Evolutionary conservation across 768 basidiomycete genomes (phyloP).

Genomic region (Pholiota conissans): DNA sequence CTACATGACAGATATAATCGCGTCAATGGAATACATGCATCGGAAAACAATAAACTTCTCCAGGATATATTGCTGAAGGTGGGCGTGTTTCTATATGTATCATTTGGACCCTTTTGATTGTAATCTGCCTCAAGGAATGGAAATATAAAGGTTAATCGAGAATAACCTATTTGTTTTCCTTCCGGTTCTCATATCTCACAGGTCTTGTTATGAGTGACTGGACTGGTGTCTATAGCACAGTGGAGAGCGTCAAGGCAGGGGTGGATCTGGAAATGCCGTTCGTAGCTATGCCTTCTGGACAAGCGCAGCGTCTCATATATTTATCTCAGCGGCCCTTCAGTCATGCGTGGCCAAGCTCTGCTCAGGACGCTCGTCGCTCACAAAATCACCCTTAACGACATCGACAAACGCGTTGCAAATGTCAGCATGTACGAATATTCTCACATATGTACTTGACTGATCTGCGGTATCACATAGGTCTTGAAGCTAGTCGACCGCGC

Average conservation of each 20-base stretch:
- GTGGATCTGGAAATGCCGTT: conserved; percentile 67
- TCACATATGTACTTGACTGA: not conserved
- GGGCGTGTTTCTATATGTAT: not conserved
- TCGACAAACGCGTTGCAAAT: conserved; percentile 40
- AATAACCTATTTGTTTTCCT: no score
- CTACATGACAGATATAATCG: conserved; percentile 49
- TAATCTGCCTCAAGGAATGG: conserved; percentile 53
- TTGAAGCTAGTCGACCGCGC: conserved; percentile 48
- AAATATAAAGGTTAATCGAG: no score
- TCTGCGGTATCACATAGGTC: conserved; percentile 32
- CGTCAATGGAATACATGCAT: conserved; percentile 58
- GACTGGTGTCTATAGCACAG: conserved; percentile 50
- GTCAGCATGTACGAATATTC: conserved; percentile 12
- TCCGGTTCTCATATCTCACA: no score
- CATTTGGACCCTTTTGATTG: not conserved
- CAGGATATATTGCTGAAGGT: conserved; percentile 54
- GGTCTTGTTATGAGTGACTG: conserved; percentile 62
- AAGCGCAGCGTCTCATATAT: no score
- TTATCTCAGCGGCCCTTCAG: conserved; percentile 48
- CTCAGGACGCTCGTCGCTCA: conserved; percentile 38
- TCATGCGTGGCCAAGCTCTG: conserved; percentile 48
- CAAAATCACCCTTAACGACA: conserved; percentile 43
- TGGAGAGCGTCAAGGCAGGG: conserved; percentile 57
- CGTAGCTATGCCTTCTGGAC: no score
- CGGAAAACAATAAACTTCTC: conserved; percentile 51